phyloP scores from a whole-genome alignment of 805 yeast species.

The Cyberlindnera nakhonratchasimensis region DNA sequence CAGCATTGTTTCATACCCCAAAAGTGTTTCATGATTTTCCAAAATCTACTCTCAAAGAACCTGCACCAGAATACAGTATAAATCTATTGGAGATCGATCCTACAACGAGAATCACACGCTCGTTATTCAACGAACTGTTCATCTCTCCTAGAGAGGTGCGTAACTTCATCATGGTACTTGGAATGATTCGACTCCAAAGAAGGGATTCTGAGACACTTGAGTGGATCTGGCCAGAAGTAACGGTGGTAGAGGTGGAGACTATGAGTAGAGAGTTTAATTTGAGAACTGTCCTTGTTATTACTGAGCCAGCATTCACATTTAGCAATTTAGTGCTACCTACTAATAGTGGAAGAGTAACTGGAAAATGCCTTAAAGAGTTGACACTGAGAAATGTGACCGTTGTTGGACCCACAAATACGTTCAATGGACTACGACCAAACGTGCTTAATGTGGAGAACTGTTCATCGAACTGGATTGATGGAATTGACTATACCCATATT shows the following conservation, averaged over 20 bases:
- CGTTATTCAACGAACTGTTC: conserved; percentile 4
- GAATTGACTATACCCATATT: conserved; percentile 1
- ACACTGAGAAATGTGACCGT: not conserved
- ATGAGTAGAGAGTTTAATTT: conserved; percentile 3
- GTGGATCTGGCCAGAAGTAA: conserved; percentile 13
- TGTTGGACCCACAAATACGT: not conserved
- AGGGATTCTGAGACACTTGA: conserved; percentile 1
- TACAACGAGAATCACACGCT: conserved; percentile 1
- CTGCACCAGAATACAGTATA: conserved; percentile 11
- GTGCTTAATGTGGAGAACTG: conserved; percentile 1
- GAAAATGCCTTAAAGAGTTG: not conserved
- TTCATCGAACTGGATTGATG: conserved; percentile 5
- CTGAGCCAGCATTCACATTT: conserved; percentile 3
- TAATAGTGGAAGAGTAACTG: not conserved
- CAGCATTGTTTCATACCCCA: not conserved
- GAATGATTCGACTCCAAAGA: conserved; percentile 3
- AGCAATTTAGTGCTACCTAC: conserved; percentile 3
- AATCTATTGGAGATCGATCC: conserved; percentile 11
- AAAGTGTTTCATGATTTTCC: conserved; percentile 7
- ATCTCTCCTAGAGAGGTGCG: conserved; percentile 4
- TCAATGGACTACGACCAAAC: not conserved
- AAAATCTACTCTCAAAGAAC: not conserved
- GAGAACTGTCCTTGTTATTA: conserved; percentile 1
- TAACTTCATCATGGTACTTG: conserved; percentile 3
- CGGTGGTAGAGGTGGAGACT: conserved; percentile 9